A percentile compares a stretch with the other conserved stretches of the same genome.
These are phyloP conservation scores for Fusarium aywerte DNA, from an alignment of 2,329 filamentous ascomycete genomes.

Conservation along the genomic window DNA sequence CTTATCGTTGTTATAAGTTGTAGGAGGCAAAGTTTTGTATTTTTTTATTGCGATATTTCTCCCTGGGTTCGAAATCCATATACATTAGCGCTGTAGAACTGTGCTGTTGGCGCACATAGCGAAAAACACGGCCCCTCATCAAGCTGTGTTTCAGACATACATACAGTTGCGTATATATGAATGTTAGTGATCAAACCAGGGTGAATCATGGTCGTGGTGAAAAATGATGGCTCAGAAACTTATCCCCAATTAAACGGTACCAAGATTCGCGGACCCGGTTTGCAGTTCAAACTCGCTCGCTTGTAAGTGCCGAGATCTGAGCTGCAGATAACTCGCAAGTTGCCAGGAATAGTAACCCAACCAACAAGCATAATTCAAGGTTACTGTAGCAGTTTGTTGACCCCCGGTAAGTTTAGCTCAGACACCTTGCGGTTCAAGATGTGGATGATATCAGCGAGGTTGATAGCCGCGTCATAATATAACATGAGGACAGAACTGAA, in stretches of 20 bases:
- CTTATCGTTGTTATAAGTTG: conserved; percentile 56
- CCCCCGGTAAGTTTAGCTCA: conserved; percentile 17
- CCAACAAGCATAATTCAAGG: conserved; percentile 14
- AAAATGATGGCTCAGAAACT: conserved; percentile 5
- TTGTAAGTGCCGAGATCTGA: conserved; percentile 26
- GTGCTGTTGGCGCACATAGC: neutral
- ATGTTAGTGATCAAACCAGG: neutral
- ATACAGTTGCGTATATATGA: neutral
- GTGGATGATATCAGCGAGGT: conserved; percentile 10
- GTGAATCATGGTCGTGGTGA: neutral
- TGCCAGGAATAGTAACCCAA: conserved; percentile 17
- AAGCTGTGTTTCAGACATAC: neutral
- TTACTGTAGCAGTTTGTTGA: conserved; percentile 8
- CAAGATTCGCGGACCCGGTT: neutral
- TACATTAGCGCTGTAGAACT: neutral
- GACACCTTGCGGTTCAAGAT: conserved; percentile 8
- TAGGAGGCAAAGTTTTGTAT: conserved; percentile 32
- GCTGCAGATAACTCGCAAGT: conserved; percentile 6
- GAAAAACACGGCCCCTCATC: neutral
- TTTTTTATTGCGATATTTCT: conserved; percentile 4
- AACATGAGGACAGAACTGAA: neutral
- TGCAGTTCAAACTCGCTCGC: neutral
- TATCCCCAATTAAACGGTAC: neutral
- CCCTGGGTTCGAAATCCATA: neutral
- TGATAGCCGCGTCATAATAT: conserved; percentile 30